Evolutionary conservation across 805 yeast species (phyloP), one percentile per base, ranked within the genome.

Genomic region (Sungouiella blattae): DNA sequence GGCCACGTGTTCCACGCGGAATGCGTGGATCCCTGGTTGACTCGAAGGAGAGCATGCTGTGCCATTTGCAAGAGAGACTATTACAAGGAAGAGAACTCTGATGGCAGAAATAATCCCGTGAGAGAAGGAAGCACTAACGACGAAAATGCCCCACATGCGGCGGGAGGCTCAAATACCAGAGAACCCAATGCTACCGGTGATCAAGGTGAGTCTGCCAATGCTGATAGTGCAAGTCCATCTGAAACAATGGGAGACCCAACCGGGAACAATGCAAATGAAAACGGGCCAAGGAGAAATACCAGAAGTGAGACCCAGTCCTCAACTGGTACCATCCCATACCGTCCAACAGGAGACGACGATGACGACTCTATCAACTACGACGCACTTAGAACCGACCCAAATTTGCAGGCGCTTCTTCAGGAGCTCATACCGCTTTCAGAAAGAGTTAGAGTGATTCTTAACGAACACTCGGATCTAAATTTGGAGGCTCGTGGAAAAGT

Each of bases 21-120:
- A 12, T 86, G 95, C 58, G 71, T 87, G 35, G 87, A 82, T 44
- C 89, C 89, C 2, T 86, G 95, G 95, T 63, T 86, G 30, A 79
- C 77, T 2, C 74, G 75, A 43, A 66, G 91, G 46, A 71, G 83
- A 30, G 89, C 88, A 1, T 80, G 86, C 48, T 86, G 95, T 54
- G 95, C 95, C 6, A 77, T 81, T 67, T 86, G 95, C 59, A 83
- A 85, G 50, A 62, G 81, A 21, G 87, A 80, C 53, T 80, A 79
- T 53, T 62, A 64, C 52, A 67, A 66, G 40, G 65, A 46, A 17
- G 41, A 38, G 13, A 26, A 32, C 27, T 29, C 32, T 3, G 30
- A 35, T 20, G 33, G 26, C 15, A n/a, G n/a, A n/a, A 26, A 12
- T 15, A 20, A 20, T 9, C 8, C 8, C 22, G 4, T 15, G 6